Conservation (phyloP, 768 basidiomycete genomes). For the Nidularia pulvinata region DNA sequence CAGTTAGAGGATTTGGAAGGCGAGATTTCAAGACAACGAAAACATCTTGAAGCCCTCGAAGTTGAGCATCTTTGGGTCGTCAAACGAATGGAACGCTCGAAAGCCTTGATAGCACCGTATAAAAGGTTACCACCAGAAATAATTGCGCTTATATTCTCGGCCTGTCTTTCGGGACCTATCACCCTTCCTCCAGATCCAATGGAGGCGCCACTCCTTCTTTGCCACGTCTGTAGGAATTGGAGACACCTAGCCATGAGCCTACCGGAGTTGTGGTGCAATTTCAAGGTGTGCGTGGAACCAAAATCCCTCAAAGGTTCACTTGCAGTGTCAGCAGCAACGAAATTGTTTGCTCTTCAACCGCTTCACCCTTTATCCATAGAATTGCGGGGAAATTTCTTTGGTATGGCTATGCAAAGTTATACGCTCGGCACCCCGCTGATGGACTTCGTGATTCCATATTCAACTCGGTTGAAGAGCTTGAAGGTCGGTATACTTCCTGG, state of each 20-base stretch:
- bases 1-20: neutral
- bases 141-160: neutral
- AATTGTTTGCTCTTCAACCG: neutral
- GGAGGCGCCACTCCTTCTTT: neutral
- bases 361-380: too few species aligned
- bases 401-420: too few species aligned
- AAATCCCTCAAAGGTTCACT: neutral
- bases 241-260: neutral
- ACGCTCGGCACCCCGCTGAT: neutral
- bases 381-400: too few species aligned
- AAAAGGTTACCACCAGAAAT: conserved; percentile 1
- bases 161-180: neutral
- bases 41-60: neutral
- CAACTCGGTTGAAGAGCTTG: neutral
- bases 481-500: neutral
- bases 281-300: neutral
- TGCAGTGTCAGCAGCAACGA: neutral
- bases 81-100: neutral
- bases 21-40: neutral
- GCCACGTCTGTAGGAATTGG: neutral
- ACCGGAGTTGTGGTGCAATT: neutral
- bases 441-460: neutral
- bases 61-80: neutral
- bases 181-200: neutral
- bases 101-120: neutral